Evolutionary conservation across 2,329 filamentous ascomycete genomes (phyloP).

Genomic region (Fusarium drepaniforme): DNA sequence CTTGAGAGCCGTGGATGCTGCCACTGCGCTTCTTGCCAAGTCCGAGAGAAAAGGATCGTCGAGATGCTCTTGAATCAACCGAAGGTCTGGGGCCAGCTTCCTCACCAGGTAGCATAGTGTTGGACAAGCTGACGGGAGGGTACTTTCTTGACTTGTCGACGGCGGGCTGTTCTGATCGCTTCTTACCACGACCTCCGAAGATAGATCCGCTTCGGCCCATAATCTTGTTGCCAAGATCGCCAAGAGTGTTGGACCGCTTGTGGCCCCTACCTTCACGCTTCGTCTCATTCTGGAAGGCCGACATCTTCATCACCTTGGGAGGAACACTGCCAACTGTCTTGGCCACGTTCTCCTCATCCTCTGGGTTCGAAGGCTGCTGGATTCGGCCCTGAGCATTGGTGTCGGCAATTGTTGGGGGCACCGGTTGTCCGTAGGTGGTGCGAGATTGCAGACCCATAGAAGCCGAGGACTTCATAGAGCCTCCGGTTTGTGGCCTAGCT

Average conservation of each 20-base stretch:
- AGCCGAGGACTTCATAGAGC: slow-evolving; percentile 77
- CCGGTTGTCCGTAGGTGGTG: slow-evolving; percentile 85
- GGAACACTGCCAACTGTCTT: slow-evolving; percentile 71
- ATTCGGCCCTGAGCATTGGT: slow-evolving; percentile 92
- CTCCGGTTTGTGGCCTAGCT: slow-evolving; percentile 82
- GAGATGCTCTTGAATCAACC: slow-evolving; percentile 75
- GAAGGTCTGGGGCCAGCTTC: slow-evolving; percentile 68
- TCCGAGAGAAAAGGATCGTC: slow-evolving; percentile 78
- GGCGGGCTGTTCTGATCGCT: slow-evolving; percentile 61
- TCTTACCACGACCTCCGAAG: slow-evolving; percentile 74
- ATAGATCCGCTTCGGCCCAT: slow-evolving; percentile 87
- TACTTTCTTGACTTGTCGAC: slow-evolving; percentile 79
- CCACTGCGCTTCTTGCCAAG: slow-evolving; percentile 79
- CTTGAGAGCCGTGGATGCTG: slow-evolving; percentile 70
- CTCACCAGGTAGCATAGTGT: slow-evolving; percentile 71
- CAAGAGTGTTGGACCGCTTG: slow-evolving; percentile 81
- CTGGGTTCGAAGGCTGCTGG: slow-evolving; percentile 74
- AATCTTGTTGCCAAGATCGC: slow-evolving; percentile 84
- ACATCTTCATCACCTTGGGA: slow-evolving; percentile 68
- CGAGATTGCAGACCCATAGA: slow-evolving; percentile 75
- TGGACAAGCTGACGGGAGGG: slow-evolving; percentile 92
- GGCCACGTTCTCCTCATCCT: slow-evolving; percentile 76
- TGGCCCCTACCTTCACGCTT: slow-evolving; percentile 68
- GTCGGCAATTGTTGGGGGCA: slow-evolving; percentile 86
- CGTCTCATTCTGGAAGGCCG: slow-evolving; percentile 67